Base-by-base conservation (phyloP, 2,329 filamentous ascomycete genomes). In the Aschersonia sp. region DNA sequence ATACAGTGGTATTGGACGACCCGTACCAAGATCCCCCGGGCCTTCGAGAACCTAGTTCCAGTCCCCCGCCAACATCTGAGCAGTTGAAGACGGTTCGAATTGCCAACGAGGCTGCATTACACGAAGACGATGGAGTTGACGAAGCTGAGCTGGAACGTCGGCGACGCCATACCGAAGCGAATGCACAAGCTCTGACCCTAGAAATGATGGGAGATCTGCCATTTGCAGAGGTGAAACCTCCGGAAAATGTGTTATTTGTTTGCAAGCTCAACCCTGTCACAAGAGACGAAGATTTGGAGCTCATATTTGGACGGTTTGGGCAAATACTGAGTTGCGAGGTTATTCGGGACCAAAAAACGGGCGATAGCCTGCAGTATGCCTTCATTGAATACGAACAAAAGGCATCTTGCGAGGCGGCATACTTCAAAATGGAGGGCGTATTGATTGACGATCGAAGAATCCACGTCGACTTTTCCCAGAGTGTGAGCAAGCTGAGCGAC, bases 191-290 rank as follows among this genome's bases (percentile, higher is more conserved):
- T 1, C 69, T 98, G 58, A 97, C 90, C 1, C 74, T 98, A 44
- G 92, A 98, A 68, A 94, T 98, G 81, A 92, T 98, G 66, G 92
- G 92, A 42, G 92, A 98, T 62, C 70, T 98, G 49, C 92, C 92
- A 5, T 98, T 95, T 64, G 92, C 92, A 50, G 92, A 98, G 66
- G 89, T 98, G 56, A 94, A 90, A 57, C 92, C 92, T 5, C 92
- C 92, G 0, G 92, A 98, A 67, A 97, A 98, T 63, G 82, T 98
- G 11, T 73, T 98, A 2, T 98, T 98, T 61, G 89, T 98, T 42
- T 98, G 92, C 81, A 98, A 98, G 63, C 73, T 98, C 42, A 98
- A 98, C 57, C 92, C 92, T 0, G 88, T 98, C 44, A 98, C 92
- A 8, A 84, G 87, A 59, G 90, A 95, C 59, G 84, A 94, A 58